Percentiles rank a stretch among this genome's conserved stretches.
Conservation (phyloP, 2,329 filamentous ascomycete species). For the Paraconiothyrium sp. region DNA sequence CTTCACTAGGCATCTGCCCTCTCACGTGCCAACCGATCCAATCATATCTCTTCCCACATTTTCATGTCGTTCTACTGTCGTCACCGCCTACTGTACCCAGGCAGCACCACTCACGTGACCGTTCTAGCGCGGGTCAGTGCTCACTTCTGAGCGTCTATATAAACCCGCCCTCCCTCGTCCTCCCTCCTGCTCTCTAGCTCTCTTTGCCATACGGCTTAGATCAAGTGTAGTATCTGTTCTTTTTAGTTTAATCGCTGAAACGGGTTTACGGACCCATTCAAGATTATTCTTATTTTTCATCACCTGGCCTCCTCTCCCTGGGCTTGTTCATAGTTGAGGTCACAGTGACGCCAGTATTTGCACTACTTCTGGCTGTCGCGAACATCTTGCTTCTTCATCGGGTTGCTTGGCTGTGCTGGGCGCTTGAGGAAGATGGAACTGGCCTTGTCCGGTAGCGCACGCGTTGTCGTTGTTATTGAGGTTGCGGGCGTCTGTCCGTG, state of each 20-base stretch:
- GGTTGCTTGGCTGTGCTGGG: neutral
- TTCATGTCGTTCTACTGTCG: neutral
- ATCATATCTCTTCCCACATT: neutral
- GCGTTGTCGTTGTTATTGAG: neutral
- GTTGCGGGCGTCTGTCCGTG: too few species aligned
- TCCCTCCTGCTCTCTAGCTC: conserved; percentile 7
- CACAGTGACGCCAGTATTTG: conserved; percentile 8
- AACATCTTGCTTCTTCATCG: neutral
- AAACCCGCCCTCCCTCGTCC: neutral
- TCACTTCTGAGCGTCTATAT: neutral
- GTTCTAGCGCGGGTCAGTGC: neutral
- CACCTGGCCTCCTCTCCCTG: neutral
- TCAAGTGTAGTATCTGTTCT: conserved; percentile 14
- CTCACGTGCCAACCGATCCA: neutral
- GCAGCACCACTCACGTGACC: conserved; percentile 2
- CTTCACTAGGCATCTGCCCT: neutral
- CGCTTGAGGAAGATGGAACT: conserved; percentile 2
- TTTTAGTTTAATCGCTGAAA: conserved; percentile 9
- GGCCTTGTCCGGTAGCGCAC: too few species aligned
- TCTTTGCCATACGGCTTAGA: conserved; percentile 10
- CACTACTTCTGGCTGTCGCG: neutral
- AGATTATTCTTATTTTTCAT: conserved; percentile 6
- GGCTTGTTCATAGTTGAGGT: conserved; percentile 1
- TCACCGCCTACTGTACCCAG: neutral
- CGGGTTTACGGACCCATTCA: neutral